Evolutionary conservation across 78 protist species (phyloP).

Genomic region (Dictyostelium citrinum): DNA sequence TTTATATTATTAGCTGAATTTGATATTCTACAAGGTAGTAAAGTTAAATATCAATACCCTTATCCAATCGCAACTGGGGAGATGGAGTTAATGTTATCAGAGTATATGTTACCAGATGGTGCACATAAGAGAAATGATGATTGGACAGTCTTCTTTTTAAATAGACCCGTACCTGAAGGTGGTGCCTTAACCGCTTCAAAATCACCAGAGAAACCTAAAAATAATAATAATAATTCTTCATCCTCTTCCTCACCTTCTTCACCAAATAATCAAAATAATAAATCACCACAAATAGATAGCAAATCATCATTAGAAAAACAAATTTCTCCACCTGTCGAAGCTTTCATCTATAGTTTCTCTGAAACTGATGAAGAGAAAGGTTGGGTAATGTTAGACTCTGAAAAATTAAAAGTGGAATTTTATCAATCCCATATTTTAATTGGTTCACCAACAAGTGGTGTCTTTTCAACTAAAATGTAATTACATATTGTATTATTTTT

Average conservation of each 20-base stretch:
- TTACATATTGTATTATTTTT: background rate
- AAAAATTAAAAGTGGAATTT: slow-evolving; percentile 35
- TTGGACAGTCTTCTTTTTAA: slow-evolving; percentile 89
- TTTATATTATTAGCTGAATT: slow-evolving; percentile 89
- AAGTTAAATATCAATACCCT: slow-evolving; percentile 78
- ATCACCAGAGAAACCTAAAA: slow-evolving; percentile 8
- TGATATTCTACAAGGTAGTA: slow-evolving; percentile 86
- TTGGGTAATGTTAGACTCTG: slow-evolving; percentile 71
- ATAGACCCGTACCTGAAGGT: slow-evolving; percentile 76
- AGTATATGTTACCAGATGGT: slow-evolving; percentile 93
- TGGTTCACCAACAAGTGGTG: background rate
- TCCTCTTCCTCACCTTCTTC: background rate
- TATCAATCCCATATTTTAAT: slow-evolving; percentile 25
- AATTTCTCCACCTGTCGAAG: slow-evolving; percentile 10
- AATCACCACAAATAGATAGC: background rate
- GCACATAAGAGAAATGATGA: slow-evolving; percentile 89
- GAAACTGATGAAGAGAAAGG: slow-evolving; percentile 62
- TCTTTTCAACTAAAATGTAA: slow-evolving; percentile 43
- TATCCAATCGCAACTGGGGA: slow-evolving; percentile 80
- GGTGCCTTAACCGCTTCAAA: background rate
- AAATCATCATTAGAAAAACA: slow-evolving; percentile 12
- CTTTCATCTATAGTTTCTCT: slow-evolving; percentile 65
- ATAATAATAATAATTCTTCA: background rate
- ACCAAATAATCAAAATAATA: background rate
- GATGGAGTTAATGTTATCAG: slow-evolving; percentile 82